A percentile compares a stretch with the other conserved stretches of the same genome.
Conservation (phyloP, 129 eudicot species). For the Ambrosia trifida region DNA sequence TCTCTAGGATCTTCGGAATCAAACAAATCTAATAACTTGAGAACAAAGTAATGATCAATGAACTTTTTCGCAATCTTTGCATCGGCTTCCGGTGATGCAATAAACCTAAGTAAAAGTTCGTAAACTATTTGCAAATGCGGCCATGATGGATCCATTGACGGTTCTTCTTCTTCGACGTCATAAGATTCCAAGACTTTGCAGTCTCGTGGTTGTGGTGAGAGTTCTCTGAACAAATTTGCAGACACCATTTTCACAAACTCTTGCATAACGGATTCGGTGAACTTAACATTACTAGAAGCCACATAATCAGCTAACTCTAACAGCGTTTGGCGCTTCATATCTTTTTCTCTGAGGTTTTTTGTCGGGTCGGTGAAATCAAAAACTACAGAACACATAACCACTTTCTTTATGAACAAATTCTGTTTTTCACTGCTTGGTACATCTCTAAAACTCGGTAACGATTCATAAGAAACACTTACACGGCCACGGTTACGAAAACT, state of each 20-base stretch:
- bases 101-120: conserved; percentile 71
- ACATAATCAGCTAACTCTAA: conserved; percentile 74
- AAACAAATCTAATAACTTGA: conserved; percentile 67
- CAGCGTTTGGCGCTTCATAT: conserved; percentile 78
- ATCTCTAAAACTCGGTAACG: conserved; percentile 77
- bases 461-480: conserved; percentile 52
- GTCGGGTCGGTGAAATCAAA: conserved; percentile 80
- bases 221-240: conserved; percentile 60
- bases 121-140: conserved; percentile 87
- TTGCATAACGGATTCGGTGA: conserved; percentile 61
- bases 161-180: conserved; percentile 87
- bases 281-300: conserved; percentile 60
- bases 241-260: conserved; percentile 86
- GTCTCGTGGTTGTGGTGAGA: conserved; percentile 70
- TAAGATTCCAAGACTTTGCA: conserved; percentile 55
- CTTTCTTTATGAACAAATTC: conserved; percentile 59
- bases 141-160: conserved; percentile 89
- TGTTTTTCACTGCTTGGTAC: conserved; percentile 78
- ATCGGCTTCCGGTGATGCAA: conserved; percentile 80
- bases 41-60: conserved; percentile 72
- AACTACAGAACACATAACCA: conserved; percentile 60
- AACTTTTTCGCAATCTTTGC: conserved; percentile 64
- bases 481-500: conserved; percentile 33
- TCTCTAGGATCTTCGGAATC: conserved; percentile 95
- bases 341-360: conserved; percentile 74